Base-by-base conservation (phyloP, 2,329 filamentous ascomycete species). In the Talaromyces funiculosus region DNA sequence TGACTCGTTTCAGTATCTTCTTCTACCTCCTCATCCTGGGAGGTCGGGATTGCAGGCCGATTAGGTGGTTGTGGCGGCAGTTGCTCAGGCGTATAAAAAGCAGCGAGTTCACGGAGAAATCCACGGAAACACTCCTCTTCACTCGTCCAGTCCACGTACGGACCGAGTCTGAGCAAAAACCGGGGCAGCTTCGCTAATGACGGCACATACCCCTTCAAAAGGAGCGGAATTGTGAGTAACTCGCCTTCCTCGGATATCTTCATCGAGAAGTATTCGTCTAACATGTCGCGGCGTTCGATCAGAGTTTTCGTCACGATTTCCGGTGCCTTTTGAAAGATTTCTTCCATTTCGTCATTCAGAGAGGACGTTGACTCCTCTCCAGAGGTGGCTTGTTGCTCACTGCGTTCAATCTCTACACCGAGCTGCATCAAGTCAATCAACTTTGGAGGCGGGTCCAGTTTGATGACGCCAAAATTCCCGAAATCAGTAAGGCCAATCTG, bases 401-500 rank as follows among this genome's bases (percentile, higher is more conserved):
- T 55, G 14, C 85, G 85, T 71, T 96, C 90, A 33, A 86, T 78
- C 49, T 89, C 84, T 1, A 87, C 90, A 1, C 86, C 93, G 43
- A 96, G 83, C 12, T 78, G 77, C 14, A 99, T 81, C 5, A 97
- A 74, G 60, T 89, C 85, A 4, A 81, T 77, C 4, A 99, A 77
- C 61, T 86, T 81, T 0, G 97, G 82, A 0, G 91, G 83, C 2
- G 91, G 90, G 53, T 86, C 84, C 68, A 99, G 91, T 10, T 84
- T 86, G 61, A 99, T 92, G 22, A 81, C 75, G 2, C 94, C 94
- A 69, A 96, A 97, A 72, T 99, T 99, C 1, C 89, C 91, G 75
- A 99, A 99, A 70, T 99, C 92, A 0, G 92, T 96, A 37, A 99
- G 82, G 0, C 92, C 93, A 20, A 97, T 78, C 75, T 99, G 94